These are phyloP conservation scores for Xerocomellus chrysenteron DNA, from an alignment of 768 basidiomycete species.

Conservation along the genomic window DNA sequence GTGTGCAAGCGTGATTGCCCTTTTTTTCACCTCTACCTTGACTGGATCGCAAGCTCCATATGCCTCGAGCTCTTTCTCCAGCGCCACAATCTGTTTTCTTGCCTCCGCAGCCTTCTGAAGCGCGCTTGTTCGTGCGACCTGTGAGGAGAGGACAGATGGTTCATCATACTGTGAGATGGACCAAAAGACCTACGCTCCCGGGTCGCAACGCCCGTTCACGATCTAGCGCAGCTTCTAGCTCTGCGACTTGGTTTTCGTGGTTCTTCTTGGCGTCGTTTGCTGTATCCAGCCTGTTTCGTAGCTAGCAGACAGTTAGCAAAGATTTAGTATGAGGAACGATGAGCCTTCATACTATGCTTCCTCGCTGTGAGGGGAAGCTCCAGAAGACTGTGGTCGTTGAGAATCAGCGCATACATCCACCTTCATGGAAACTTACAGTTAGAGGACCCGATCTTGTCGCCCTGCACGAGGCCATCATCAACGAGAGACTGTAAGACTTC, in stretches of 20 bases:
- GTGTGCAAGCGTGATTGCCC: slow-evolving; percentile 72
- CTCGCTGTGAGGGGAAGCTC: slow-evolving; percentile 91
- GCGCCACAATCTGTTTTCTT: slow-evolving; percentile 46
- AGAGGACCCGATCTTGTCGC: slow-evolving; percentile 92
- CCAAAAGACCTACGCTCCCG: slow-evolving; percentile 47
- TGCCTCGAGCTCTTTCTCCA: slow-evolving; percentile 68
- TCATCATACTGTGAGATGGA: not conserved
- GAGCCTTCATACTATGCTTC: slow-evolving; percentile 57
- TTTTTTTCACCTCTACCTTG: slow-evolving; percentile 73
- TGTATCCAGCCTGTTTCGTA: slow-evolving; percentile 53
- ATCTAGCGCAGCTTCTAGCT: slow-evolving; percentile 47
- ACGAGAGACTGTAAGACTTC: slow-evolving; percentile 87
- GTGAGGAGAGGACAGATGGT: not conserved
- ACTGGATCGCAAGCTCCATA: slow-evolving; percentile 86
- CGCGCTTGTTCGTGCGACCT: slow-evolving; percentile 58
- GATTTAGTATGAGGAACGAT: not conserved
- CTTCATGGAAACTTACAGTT: slow-evolving; percentile 62
- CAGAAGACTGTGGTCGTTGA: slow-evolving; percentile 68
- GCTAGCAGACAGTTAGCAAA: slow-evolving; percentile 35
- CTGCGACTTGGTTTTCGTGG: slow-evolving; percentile 47
- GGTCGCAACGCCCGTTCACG: slow-evolving; percentile 53
- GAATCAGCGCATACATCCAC: slow-evolving; percentile 24
- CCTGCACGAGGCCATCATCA: slow-evolving; percentile 81
- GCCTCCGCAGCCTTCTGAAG: slow-evolving; percentile 50
- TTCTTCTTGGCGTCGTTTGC: slow-evolving; percentile 46